phyloP scores from a whole-genome alignment of 192 early-diverging fungal genomes.

The Gigaspora rosea region DNA sequence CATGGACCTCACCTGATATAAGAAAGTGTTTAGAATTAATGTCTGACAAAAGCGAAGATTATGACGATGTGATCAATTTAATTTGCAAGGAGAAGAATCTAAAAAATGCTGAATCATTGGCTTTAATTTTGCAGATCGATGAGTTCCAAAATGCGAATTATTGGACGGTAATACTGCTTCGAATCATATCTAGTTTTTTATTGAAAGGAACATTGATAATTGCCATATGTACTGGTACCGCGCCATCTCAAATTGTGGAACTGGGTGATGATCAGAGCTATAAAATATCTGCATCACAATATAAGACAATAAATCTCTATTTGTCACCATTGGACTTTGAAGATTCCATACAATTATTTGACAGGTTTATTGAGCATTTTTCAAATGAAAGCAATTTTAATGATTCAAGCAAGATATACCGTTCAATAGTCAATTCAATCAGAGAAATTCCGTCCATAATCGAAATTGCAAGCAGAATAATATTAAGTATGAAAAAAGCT shows the following conservation, averaged over 20 bases:
- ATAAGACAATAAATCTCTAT: not conserved
- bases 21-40: not conserved
- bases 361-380: not conserved
- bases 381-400: not conserved
- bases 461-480: not conserved
- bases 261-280: not conserved
- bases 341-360: not conserved
- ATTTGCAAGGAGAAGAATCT: not conserved
- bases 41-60: not conserved
- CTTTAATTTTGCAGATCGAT: constrained; percentile 15
- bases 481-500: not conserved
- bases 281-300: not conserved
- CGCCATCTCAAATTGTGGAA: not conserved
- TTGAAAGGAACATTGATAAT: constrained; percentile 3
- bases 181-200: not conserved
- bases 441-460: not conserved
- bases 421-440: not conserved
- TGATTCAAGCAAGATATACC: not conserved
- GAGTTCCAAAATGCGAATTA: constrained; percentile 5
- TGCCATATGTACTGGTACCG: constrained; percentile 10
- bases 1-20: not conserved
- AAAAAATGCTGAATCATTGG: not conserved
- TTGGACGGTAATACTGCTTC: not conserved
- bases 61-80: not conserved
- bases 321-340: constrained; percentile 9